Percentiles rank a stretch among this genome's conserved stretches.
These are phyloP conservation scores for Aaosphaeria pasadenensis DNA, from an alignment of 2,329 filamentous ascomycete species.

Conservation along the genomic window DNA sequence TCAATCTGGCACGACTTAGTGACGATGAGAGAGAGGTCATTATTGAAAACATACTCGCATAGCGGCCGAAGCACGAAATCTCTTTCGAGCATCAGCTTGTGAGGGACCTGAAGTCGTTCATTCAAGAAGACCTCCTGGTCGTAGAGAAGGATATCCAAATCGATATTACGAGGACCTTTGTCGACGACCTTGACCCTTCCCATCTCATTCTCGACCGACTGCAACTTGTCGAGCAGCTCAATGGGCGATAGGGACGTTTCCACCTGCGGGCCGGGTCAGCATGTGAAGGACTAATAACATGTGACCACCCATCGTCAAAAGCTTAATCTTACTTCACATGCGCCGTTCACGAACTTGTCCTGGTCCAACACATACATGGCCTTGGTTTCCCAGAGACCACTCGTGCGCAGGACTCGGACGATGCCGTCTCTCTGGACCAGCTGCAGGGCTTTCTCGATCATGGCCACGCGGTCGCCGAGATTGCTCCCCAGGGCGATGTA, in stretches of 20 bases:
- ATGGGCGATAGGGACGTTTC: slow-evolving; percentile 75
- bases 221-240: slow-evolving; percentile 73
- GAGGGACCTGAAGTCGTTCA: slow-evolving; percentile 77
- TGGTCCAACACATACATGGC: slow-evolving; percentile 97
- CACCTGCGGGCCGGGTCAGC: slow-evolving; percentile 53
- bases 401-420: slow-evolving; percentile 75
- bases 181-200: slow-evolving; percentile 82
- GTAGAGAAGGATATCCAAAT: slow-evolving; percentile 88
- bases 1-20: slow-evolving; percentile 19
- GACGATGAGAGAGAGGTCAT: background rate
- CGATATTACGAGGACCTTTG: slow-evolving; percentile 92
- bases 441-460: slow-evolving; percentile 80
- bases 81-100: slow-evolving; percentile 79
- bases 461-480: slow-evolving; percentile 76
- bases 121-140: slow-evolving; percentile 63
- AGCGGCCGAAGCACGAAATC: slow-evolving; percentile 92
- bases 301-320: background rate
- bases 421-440: slow-evolving; percentile 67
- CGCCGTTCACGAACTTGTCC: slow-evolving; percentile 84
- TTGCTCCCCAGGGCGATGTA: slow-evolving; percentile 94
- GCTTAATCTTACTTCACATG: slow-evolving; percentile 69
- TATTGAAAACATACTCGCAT: slow-evolving; percentile 59
- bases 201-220: slow-evolving; percentile 76
- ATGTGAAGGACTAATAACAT: background rate
- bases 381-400: slow-evolving; percentile 87